Conservation (phyloP, 352 stramenopile genomes). For the Thraustotheca clavata region DNA sequence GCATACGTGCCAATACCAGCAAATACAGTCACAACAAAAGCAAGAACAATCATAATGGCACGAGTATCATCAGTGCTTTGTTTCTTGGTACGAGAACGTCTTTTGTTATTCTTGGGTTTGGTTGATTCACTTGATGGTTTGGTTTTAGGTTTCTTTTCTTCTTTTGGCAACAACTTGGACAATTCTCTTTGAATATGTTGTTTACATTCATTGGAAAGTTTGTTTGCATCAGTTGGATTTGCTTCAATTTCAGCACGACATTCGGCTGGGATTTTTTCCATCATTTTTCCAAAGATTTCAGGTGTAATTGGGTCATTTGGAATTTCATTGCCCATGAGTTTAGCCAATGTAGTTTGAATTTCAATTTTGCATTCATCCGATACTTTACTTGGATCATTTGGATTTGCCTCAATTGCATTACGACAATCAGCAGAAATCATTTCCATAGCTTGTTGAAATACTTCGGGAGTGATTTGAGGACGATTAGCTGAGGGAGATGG, state of each 20-base stretch:
- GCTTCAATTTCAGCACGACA: slow-evolving; percentile 64
- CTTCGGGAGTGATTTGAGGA: slow-evolving; percentile 24
- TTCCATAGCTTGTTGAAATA: slow-evolving; percentile 52
- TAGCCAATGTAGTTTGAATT: slow-evolving; percentile 23
- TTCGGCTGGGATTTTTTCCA: slow-evolving; percentile 62
- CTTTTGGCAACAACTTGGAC: slow-evolving; percentile 43
- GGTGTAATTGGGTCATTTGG: slow-evolving; percentile 21
- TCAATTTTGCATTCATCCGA: slow-evolving; percentile 60
- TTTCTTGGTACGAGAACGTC: slow-evolving; percentile 44
- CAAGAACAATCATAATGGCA: slow-evolving; percentile 58
- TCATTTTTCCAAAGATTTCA: slow-evolving; percentile 56
- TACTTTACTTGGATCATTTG: slow-evolving; percentile 46
- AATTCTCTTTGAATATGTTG: slow-evolving; percentile 45
- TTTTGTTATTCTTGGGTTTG: slow-evolving; percentile 53
- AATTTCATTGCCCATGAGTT: slow-evolving; percentile 5
- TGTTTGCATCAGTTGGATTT: slow-evolving; percentile 46
- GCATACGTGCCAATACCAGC: slow-evolving; percentile 43
- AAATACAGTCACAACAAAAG: slow-evolving; percentile 57
- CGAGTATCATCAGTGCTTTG: slow-evolving; percentile 58
- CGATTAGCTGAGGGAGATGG: not conserved
- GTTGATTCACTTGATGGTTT: slow-evolving; percentile 25
- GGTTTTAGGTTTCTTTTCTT: slow-evolving; percentile 23
- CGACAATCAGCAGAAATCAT: slow-evolving; percentile 66
- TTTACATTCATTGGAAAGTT: slow-evolving; percentile 63
- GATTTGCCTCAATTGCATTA: slow-evolving; percentile 60